phyloP scores from a whole-genome alignment of 1,284 basidiomycete genomes.

The Sporisorium reilianum region DNA sequence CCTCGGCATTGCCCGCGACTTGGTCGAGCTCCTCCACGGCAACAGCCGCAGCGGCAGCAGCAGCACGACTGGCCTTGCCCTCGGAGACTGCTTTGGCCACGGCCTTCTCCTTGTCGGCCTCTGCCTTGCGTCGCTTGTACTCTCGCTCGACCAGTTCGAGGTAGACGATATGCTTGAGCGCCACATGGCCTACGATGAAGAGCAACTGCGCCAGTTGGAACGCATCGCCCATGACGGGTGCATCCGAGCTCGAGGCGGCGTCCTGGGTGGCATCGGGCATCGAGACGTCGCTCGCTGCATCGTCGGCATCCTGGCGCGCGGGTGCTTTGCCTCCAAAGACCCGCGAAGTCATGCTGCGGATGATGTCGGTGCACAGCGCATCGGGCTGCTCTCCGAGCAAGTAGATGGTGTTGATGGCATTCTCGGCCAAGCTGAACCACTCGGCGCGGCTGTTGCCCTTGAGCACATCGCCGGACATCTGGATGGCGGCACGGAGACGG shows the following conservation, averaged over 20 bases:
- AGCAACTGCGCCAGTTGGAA: slow-evolving; percentile 90
- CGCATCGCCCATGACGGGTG: slow-evolving; percentile 69
- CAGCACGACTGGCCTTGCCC: slow-evolving; percentile 57
- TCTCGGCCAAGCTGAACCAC: slow-evolving; percentile 91
- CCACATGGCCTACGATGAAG: slow-evolving; percentile 94
- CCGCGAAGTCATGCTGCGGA: slow-evolving; percentile 81
- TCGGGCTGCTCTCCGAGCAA: slow-evolving; percentile 94
- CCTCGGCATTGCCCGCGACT: slow-evolving; percentile 96
- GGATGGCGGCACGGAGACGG: slow-evolving; percentile 78
- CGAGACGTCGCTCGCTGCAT: slow-evolving; percentile 39
- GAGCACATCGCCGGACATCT: slow-evolving; percentile 42
- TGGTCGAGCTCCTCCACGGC: slow-evolving; percentile 80
- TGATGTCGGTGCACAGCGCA: slow-evolving; percentile 81
- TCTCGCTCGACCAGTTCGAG: slow-evolving; percentile 97
- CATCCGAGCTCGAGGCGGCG: slow-evolving; percentile 17
- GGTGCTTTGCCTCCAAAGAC: slow-evolving; percentile 75
- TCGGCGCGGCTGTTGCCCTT: slow-evolving; percentile 45
- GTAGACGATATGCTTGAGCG: slow-evolving; percentile 97
- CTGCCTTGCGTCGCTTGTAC: slow-evolving; percentile 95
- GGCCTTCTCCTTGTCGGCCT: slow-evolving; percentile 74
- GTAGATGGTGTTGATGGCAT: slow-evolving; percentile 96
- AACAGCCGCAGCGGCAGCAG: slow-evolving; percentile 72
- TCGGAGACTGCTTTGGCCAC: slow-evolving; percentile 54
- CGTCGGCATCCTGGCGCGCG: slow-evolving; percentile 21
- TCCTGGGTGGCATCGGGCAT: slow-evolving; percentile 38